Evolutionary conservation across 805 yeast species (phyloP), one percentile per base, ranked within the genome.

Genomic region (Saccharomycopsis sp.): DNA sequence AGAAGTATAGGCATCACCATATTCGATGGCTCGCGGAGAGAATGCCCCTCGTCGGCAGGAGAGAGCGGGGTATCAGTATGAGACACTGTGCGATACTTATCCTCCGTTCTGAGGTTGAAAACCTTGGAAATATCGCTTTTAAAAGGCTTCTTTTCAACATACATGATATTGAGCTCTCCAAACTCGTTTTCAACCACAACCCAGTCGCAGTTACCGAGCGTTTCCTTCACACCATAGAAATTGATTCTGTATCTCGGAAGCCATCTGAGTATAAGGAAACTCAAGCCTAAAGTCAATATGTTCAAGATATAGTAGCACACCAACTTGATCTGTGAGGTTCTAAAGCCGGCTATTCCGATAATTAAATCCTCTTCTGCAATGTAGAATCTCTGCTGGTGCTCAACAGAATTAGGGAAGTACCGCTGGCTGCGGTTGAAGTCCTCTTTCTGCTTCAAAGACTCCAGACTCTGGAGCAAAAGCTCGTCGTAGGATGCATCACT

Each of bases 291-390:
- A 0, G 97, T 82, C 1, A 72, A 34, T 0, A 80, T 54, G 60
- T 90, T 85, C 1, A 87, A 58, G 0, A 79, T 14, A 60, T 80
- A 78, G 67, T 85, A 91, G 0, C 79, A 15, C 0, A 73, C 46
- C 2, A 71, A 65, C 61, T 83, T 80, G 63, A 76, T 56, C 52
- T 66, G 66, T 12, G 84, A 79, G 15, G 84, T 80, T 56, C 71
- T 71, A 70, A 89, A 94, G 2, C 98, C 98, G 0, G 97, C 99
- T 61, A 94, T 87, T 61, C 96, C 97, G 60, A 94, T 81, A 12
- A 92, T 92, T 66, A 94, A 75, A 73, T 94, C 99, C 68, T 94
- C 99, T 69, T 94, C 98, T 0, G 97, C 91, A 61, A 94, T 80
- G 70, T 92, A 94, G 70, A 88, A 90, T 58, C 97, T 78, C 71